Evolutionary conservation across 2,329 filamentous ascomycete genomes (phyloP), one percentile per base, ranked within the genome.

Genomic region (Neofusicoccum umdonicola): DNA sequence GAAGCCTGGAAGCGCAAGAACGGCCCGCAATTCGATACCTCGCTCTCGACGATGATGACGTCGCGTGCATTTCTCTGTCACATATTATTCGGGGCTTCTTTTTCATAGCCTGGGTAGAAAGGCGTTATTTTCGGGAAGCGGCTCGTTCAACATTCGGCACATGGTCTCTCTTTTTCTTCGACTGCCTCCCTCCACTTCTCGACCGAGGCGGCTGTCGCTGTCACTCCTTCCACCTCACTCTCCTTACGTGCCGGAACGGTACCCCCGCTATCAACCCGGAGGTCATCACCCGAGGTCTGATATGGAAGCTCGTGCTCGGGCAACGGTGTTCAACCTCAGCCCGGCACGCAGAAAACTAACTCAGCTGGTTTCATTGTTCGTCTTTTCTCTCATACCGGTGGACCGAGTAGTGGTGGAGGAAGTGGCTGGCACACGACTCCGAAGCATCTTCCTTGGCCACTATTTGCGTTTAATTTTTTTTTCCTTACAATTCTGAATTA

Each of bases 51-150:
- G 58, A 51, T 62, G 19, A 57, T 47, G 51, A 64, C 62, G 50
- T 64, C 62, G 62, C 62, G 62, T 64, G 62, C 50, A 50, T 64
- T 60, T 56, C 51, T 64, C 62, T 64, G 61, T 63, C 48, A 63
- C 47, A 63, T 63, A 63, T 63, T 63, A 39, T 47, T 45, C n/a
- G 42, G 61, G 61, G 37, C 48, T 27, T 63, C n/a, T 57, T 57
- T 47, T 54, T 48, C 50, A 47, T 42, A 60, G 56, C 56, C 56
- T 64, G 51, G 50, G 51, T 45, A 56, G 50, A 47, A 64, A 57
- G 51, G 62, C 44, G 62, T 64, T 57, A 54, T 47, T 37, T 64
- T 57, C 44, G 48, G 61, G 61, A 63, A 63, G 61, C 61, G 61
- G 50, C 61, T 63, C 48, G 15, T 54, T 63, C 27, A 47, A 45